phyloP scores from a whole-genome alignment of 2,329 filamentous ascomycete genomes.

The Colletotrichum tabaci region DNA sequence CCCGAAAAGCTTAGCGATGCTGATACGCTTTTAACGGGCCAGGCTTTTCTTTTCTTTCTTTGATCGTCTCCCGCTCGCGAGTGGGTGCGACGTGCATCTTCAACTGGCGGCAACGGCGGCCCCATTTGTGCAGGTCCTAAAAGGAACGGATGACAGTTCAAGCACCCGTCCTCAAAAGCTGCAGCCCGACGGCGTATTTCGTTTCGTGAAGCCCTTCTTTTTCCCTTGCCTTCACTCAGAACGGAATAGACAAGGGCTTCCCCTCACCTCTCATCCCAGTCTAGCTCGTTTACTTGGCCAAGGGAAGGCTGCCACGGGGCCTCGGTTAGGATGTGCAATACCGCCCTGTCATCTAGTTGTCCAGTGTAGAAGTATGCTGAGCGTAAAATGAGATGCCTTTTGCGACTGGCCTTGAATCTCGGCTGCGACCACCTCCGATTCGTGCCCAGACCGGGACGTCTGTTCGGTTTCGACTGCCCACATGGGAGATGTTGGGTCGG shows the following conservation, averaged over 20 bases:
- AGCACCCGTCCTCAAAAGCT: conserved; percentile 17
- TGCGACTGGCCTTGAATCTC: not conserved
- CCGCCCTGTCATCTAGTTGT: not conserved
- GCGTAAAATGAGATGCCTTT: not conserved
- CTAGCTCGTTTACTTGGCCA: not conserved
- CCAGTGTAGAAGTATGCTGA: not conserved
- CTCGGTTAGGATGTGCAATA: not conserved
- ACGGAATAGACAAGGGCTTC: not conserved
- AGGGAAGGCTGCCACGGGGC: conserved; percentile 3
- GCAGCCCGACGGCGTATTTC: conserved; percentile 3
- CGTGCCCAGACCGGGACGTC: not conserved
- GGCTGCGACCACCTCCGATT: not conserved
- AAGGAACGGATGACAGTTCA: conserved; percentile 39
- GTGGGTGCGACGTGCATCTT: not conserved
- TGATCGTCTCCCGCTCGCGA: conserved; percentile 14
- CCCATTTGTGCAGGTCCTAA: not conserved
- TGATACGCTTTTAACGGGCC: not conserved
- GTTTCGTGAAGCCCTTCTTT: not conserved
- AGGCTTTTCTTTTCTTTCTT: not conserved
- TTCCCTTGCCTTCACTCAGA: not conserved
- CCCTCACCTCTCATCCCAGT: not conserved
- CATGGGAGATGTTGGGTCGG: not conserved
- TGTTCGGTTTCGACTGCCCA: not conserved
- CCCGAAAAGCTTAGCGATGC: conserved; percentile 20
- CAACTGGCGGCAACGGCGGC: not conserved